Base-by-base conservation (phyloP, 257 asterid genomes). In the Solanum lycopersicoides region DNA sequence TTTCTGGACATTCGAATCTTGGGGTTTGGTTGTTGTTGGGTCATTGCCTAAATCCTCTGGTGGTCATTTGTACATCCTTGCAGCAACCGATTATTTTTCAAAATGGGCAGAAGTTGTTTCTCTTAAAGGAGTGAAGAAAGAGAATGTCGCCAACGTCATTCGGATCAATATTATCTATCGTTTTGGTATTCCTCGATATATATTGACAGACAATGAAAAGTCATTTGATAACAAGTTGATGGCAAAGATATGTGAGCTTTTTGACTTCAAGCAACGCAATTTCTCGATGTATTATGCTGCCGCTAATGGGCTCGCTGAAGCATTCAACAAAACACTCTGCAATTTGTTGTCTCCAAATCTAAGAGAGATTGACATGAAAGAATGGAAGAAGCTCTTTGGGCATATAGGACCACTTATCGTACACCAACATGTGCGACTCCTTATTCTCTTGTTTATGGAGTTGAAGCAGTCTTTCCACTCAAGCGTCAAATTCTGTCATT, bases 1-100 rank as follows among this genome's bases (percentile, higher is more conserved):
- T 20, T 56, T 0, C 0, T 56, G 0, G 2, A 2, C 25, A 56
- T 56, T 56, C 0, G 0, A 56, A 56, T 4, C 2, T 20, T 56
- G 25, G 11, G 1, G 25, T 18, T 7, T 7, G 2, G 65, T 18
- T 20, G 25, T 56, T 18, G 65, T 56, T 56, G 65, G 65, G 1
- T 2, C 12, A 56, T 56, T 18, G n/a, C 65, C 65, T 18, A 56
- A 20, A 7, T 56, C 65, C n/a, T 56, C 5, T 3, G 11, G 65
- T 56, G 11, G 11, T 7, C 4, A 56, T 56, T 56, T 56, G n/a
- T 56, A 56, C 11, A 56, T 20, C 2, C 4, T 56, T 3, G 25
- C 25, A 16, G 2, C 65, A 8, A 56, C 4, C 4, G 1, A 56
- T 56, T 18, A 18, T 3, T 7, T 56, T 20, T 56, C 65, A 56